These are phyloP conservation scores for Cetraspora pellucida DNA, from an alignment of 192 early-diverging fungal species.

Conservation along the genomic window DNA sequence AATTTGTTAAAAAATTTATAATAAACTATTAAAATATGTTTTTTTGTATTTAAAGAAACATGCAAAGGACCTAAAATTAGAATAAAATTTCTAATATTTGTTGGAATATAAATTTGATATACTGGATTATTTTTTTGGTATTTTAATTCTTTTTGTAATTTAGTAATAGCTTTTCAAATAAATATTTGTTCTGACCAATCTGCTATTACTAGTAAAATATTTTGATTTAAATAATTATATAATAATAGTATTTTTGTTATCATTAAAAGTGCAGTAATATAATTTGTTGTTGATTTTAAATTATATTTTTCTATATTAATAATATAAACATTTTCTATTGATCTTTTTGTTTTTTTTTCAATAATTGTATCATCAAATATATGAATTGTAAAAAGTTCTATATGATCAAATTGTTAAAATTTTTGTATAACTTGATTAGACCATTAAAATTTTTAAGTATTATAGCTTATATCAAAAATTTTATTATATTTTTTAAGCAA, in stretches of 20 bases:
- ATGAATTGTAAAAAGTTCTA: neutral
- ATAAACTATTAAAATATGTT: neutral
- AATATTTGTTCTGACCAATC: constrained; percentile 17
- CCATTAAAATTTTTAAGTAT: neutral
- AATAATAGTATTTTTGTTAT: neutral
- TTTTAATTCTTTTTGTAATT: neutral
- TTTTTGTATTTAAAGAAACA: neutral
- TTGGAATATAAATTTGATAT: neutral
- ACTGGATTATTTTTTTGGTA: neutral
- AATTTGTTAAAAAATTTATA: neutral
- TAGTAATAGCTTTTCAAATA: constrained; percentile 5
- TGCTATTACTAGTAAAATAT: neutral
- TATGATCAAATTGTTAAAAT: neutral
- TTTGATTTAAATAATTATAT: neutral
- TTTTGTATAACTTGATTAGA: neutral
- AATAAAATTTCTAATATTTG: neutral
- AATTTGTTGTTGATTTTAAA: neutral
- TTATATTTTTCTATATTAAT: neutral
- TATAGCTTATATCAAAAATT: neutral
- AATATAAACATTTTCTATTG: neutral
- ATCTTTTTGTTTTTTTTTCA: neutral
- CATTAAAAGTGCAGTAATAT: neutral
- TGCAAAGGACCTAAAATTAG: neutral
- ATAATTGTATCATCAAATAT: neutral
- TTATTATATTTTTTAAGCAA: neutral